Evolutionary conservation across 2,329 filamentous ascomycete genomes (phyloP).

Genomic region (Ascochyta viciae-villosae): DNA sequence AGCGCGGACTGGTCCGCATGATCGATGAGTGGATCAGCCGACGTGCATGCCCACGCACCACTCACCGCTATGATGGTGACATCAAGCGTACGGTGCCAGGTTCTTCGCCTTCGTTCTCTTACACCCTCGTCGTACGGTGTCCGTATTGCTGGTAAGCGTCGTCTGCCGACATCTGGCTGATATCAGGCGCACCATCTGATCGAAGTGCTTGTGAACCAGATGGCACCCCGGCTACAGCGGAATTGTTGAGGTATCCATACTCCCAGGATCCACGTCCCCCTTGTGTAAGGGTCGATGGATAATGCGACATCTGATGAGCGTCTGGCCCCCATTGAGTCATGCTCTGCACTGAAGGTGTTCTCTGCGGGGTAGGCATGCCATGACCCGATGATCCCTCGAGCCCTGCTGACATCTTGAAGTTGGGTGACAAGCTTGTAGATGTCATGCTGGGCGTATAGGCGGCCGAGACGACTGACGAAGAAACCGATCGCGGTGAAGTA

Average conservation of each 20-base stretch:
- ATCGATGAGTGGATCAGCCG: slow-evolving; percentile 44
- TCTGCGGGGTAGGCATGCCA: slow-evolving; percentile 43
- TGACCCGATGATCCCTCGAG: slow-evolving; percentile 48
- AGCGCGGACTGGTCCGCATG: slow-evolving; percentile 36
- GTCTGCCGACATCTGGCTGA: slow-evolving; percentile 40
- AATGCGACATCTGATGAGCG: slow-evolving; percentile 44
- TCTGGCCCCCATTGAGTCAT: slow-evolving; percentile 46
- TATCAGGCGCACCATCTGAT: slow-evolving; percentile 38
- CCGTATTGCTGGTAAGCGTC: slow-evolving; percentile 47
- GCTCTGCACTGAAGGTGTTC: slow-evolving; percentile 41
- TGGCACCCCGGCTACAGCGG: slow-evolving; percentile 35
- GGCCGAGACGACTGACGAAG: slow-evolving; percentile 54
- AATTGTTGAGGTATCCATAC: slow-evolving; percentile 44
- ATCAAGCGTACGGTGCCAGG: slow-evolving; percentile 14
- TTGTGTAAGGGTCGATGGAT: slow-evolving; percentile 39
- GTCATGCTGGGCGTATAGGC: slow-evolving; percentile 54
- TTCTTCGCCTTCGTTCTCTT: slow-evolving; percentile 21
- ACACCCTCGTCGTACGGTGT: slow-evolving; percentile 48
- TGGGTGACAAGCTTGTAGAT: slow-evolving; percentile 55
- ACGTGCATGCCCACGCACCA: slow-evolving; percentile 36
- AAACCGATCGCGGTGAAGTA: slow-evolving; percentile 57
- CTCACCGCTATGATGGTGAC: slow-evolving; percentile 25
- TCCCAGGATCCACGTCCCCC: slow-evolving; percentile 47
- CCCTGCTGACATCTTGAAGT: slow-evolving; percentile 50
- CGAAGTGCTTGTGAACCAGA: slow-evolving; percentile 40